These are phyloP conservation scores for Endocarpon pusillum DNA, from an alignment of 495 filamentous ascomycete species.

Conservation along the genomic window DNA sequence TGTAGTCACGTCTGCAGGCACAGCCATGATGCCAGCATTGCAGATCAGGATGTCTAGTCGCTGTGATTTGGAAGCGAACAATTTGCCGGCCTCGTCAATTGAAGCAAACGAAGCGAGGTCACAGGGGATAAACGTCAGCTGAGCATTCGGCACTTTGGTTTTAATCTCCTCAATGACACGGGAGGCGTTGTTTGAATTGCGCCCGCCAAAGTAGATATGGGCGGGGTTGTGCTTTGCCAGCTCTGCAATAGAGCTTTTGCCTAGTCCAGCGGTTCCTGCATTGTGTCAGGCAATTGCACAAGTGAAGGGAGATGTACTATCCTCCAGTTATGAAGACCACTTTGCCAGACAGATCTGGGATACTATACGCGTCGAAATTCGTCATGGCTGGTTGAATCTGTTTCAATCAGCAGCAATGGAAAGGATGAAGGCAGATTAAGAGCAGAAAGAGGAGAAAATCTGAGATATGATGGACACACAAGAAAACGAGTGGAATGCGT, in stretches of 20 bases:
- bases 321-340: conserved; percentile 13
- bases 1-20: conserved; percentile 21
- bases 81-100: conserved; percentile 23
- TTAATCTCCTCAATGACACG: conserved; percentile 30
- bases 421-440: too few relatives aligned
- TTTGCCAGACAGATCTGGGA: conserved; percentile 11
- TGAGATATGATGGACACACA: too few relatives aligned
- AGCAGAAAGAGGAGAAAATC: too few relatives aligned
- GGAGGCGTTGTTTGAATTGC: conserved; percentile 33
- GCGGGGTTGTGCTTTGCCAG: conserved; percentile 42
- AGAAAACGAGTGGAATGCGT: too few relatives aligned
- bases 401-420: too few relatives aligned
- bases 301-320: too few relatives aligned
- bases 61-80: conserved; percentile 20
- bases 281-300: too few relatives aligned
- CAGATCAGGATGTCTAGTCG: conserved; percentile 29
- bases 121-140: conserved; percentile 30
- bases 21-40: conserved; percentile 32
- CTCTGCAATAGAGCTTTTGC: conserved; percentile 35
- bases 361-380: conserved; percentile 16
- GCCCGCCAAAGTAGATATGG: conserved; percentile 47
- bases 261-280: conserved; percentile 43
- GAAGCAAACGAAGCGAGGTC: conserved; percentile 26
- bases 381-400: too few relatives aligned
- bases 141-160: conserved; percentile 20